These are phyloP conservation scores for Cardamine resedifolia DNA, from an alignment of 345 rosid species.

Conservation along the genomic window DNA sequence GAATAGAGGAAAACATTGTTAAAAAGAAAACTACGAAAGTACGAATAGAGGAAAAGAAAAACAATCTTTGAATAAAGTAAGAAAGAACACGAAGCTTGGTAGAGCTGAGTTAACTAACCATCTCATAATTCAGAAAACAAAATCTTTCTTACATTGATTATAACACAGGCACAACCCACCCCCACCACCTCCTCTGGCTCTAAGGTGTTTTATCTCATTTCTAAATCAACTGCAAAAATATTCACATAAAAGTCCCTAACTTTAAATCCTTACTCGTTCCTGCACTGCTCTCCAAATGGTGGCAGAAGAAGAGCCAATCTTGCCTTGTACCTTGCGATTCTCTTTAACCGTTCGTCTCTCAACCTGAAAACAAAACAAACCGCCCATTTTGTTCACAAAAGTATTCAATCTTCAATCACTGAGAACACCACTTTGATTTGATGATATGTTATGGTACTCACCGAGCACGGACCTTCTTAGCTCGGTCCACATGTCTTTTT, in stretches of 20 bases:
- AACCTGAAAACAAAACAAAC: slow-evolving; percentile 46
- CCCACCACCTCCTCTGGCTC: neutral
- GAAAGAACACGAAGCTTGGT: neutral
- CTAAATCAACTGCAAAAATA: slow-evolving; percentile 21
- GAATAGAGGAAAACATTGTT: too few relatives aligned
- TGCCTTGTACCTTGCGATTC: slow-evolving; percentile 78
- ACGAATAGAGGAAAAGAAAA: neutral
- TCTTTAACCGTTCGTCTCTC: slow-evolving; percentile 63
- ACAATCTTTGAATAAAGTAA: neutral
- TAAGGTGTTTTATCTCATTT: slow-evolving; percentile 2
- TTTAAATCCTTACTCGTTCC: slow-evolving; percentile 39
- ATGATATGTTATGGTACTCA: slow-evolving; percentile 36
- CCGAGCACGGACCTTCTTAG: slow-evolving; percentile 77
- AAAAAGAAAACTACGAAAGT: neutral
- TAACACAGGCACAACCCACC: neutral
- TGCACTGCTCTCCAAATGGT: slow-evolving; percentile 64
- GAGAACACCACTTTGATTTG: slow-evolving; percentile 6
- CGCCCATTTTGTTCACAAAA: neutral
- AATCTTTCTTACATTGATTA: neutral
- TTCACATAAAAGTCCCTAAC: slow-evolving; percentile 19
- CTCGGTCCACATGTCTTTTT: slow-evolving; percentile 65
- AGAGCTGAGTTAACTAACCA: neutral
- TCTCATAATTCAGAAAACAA: neutral
- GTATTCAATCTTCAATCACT: neutral
- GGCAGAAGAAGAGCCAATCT: slow-evolving; percentile 92